Conservation (phyloP, 2,329 filamentous ascomycete species). For the Blastomyces emzantsi region DNA sequence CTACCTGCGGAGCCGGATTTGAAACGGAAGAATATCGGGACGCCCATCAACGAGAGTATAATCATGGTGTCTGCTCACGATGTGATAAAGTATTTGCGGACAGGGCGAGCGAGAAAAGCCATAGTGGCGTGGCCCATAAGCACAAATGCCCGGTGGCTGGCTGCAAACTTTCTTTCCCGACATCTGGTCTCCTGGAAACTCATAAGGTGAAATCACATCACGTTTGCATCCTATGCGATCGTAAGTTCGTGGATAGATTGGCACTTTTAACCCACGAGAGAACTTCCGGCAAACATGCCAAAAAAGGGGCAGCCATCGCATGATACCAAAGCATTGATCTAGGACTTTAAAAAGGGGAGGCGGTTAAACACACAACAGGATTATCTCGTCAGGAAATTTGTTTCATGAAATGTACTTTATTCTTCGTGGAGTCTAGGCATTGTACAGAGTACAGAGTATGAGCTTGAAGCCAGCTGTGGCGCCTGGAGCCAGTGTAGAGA, state of each 20-base stretch:
- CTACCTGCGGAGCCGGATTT: background rate
- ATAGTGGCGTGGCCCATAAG: background rate
- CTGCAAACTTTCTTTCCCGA: slow-evolving; percentile 8
- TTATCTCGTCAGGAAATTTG: background rate
- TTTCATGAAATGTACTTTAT: background rate
- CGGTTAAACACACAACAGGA: no score
- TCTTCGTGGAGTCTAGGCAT: background rate
- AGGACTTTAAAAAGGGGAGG: background rate
- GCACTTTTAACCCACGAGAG: slow-evolving; percentile 11
- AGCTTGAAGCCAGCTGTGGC: background rate
- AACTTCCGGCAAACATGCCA: background rate
- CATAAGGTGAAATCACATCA: slow-evolving; percentile 14
- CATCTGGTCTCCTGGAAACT: background rate
- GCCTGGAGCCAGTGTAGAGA: background rate
- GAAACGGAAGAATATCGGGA: background rate
- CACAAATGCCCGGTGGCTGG: slow-evolving; percentile 3
- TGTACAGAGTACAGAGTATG: background rate
- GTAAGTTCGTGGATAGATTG: slow-evolving; percentile 9
- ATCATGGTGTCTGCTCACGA: background rate
- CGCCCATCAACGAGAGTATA: background rate
- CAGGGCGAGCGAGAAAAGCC: background rate
- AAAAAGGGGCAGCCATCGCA: background rate
- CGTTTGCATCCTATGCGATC: slow-evolving; percentile 14
- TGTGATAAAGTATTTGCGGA: slow-evolving; percentile 3
- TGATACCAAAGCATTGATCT: background rate